phyloP scores from a whole-genome alignment of 1,284 basidiomycete species.

The Ceraceosorus guamensis region DNA sequence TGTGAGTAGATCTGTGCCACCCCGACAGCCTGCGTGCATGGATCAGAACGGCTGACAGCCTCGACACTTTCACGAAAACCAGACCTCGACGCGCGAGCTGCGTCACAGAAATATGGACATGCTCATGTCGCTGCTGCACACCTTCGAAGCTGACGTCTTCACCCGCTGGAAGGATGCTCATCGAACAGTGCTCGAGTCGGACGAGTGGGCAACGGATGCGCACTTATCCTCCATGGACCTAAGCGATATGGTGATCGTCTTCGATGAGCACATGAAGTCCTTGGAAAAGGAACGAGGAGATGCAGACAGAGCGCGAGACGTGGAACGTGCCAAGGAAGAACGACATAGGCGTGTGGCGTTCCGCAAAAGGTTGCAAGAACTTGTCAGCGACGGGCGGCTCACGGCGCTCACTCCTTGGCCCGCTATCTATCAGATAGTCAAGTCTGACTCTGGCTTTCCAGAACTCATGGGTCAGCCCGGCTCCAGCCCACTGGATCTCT shows the following conservation, averaged over 20 bases:
- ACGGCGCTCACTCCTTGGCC: conserved; percentile 84
- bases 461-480: conserved; percentile 82
- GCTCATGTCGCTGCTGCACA: conserved; percentile 37
- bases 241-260: conserved; percentile 39
- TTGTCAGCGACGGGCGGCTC: conserved; percentile 64
- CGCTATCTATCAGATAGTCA: conserved; percentile 69
- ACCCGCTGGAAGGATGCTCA: conserved; percentile 46
- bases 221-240: conserved; percentile 28
- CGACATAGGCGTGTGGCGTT: conserved; percentile 35
- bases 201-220: conserved; percentile 29
- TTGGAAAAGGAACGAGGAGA: conserved; percentile 38
- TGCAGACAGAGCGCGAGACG: no score
- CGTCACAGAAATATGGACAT: conserved; percentile 33
- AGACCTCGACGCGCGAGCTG: conserved; percentile 15
- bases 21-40: not conserved
- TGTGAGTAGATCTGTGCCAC: conserved; percentile 3
- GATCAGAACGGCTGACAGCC: no score
- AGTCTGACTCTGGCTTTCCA: conserved; percentile 71
- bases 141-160: conserved; percentile 39
- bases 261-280: conserved; percentile 35
- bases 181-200: conserved; percentile 34
- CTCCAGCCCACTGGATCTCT: conserved; percentile 86
- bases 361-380: conserved; percentile 64
- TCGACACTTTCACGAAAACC: not conserved
- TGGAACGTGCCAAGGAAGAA: conserved; percentile 18